These are phyloP conservation scores for Russula emetica DNA, from an alignment of 768 basidiomycete species.

Conservation along the genomic window DNA sequence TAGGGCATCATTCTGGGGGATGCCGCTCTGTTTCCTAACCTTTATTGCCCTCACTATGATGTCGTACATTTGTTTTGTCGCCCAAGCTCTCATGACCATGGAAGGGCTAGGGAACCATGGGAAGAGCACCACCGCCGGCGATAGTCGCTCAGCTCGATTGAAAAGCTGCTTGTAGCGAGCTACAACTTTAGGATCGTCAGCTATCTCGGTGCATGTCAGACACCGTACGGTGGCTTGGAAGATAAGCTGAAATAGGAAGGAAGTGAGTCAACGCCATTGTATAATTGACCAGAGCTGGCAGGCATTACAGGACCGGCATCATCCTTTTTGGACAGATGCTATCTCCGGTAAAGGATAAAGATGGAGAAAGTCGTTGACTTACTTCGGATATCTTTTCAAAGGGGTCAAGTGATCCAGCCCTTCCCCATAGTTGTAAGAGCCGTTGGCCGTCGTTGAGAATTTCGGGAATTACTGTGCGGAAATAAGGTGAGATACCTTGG, in stretches of 20 bases:
- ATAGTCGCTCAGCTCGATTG: conserved; percentile 60
- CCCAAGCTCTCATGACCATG: too few species aligned
- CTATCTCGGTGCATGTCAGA: conserved; percentile 63
- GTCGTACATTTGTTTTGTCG: too few species aligned
- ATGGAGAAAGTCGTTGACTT: conserved; percentile 30
- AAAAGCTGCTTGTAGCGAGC: conserved; percentile 41
- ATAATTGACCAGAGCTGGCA: conserved; percentile 1
- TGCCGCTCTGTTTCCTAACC: too few species aligned
- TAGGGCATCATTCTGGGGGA: too few species aligned
- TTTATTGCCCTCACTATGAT: too few species aligned
- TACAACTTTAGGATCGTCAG: conserved; percentile 48
- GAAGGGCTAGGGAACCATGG: too few species aligned
- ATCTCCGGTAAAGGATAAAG: too few species aligned
- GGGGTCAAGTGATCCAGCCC: too few species aligned
- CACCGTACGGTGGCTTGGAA: conserved; percentile 72
- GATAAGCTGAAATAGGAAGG: conserved; percentile 39
- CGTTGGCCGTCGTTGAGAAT: conserved; percentile 61
- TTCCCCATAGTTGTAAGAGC: conserved; percentile 43
- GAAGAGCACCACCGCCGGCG: too few species aligned
- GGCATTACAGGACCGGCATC: too few species aligned
- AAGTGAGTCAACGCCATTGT: conserved; percentile 1
- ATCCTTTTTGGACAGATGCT: too few species aligned
- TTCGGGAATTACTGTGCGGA: conserved; percentile 52
- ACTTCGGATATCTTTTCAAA: conserved; percentile 60
- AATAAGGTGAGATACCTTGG: conserved; percentile 20